These are phyloP conservation scores for Fermentozyma sake DNA, from an alignment of 1,139 yeast species.

Conservation along the genomic window DNA sequence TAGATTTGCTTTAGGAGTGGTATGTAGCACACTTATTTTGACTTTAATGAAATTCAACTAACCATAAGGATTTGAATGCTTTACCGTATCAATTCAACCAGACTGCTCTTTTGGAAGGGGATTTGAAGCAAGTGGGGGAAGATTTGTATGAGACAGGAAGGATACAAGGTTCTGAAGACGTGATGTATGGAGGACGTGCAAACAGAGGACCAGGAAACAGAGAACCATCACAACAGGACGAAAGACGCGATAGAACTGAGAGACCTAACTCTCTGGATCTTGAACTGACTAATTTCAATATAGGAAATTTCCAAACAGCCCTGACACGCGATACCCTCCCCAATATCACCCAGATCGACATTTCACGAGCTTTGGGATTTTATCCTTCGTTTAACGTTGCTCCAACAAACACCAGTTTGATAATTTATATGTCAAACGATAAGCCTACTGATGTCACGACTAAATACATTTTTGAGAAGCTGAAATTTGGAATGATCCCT, in stretches of 20 bases:
- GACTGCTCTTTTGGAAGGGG: constrained; percentile 13
- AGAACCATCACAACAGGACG: no score
- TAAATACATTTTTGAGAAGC: constrained; percentile 29
- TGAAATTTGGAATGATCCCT: constrained; percentile 43
- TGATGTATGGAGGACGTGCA: no score
- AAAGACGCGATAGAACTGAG: no score
- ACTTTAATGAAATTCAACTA: no score
- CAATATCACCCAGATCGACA: constrained; percentile 9
- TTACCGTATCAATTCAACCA: constrained; percentile 28
- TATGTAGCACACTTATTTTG: constrained; percentile 21
- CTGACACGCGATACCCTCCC: no score
- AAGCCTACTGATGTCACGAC: constrained; percentile 6
- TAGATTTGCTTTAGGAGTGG: constrained; percentile 39
- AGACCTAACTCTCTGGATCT: no score
- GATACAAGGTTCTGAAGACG: constrained; percentile 6
- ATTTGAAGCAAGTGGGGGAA: constrained; percentile 4
- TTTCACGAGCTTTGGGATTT: constrained; percentile 12
- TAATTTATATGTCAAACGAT: constrained; percentile 20
- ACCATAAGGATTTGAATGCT: constrained; percentile 23
- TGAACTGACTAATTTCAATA: no score
- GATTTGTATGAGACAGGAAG: constrained; percentile 1
- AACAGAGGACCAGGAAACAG: no score
- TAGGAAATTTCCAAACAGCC: no score
- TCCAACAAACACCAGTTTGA: constrained; percentile 35
- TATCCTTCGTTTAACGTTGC: constrained; percentile 35